A percentile compares a stretch with the other conserved stretches of the same genome.
Evolutionary conservation across 2,329 filamentous ascomycete genomes (phyloP).

Genomic region (Cladosporium oxysporum): DNA sequence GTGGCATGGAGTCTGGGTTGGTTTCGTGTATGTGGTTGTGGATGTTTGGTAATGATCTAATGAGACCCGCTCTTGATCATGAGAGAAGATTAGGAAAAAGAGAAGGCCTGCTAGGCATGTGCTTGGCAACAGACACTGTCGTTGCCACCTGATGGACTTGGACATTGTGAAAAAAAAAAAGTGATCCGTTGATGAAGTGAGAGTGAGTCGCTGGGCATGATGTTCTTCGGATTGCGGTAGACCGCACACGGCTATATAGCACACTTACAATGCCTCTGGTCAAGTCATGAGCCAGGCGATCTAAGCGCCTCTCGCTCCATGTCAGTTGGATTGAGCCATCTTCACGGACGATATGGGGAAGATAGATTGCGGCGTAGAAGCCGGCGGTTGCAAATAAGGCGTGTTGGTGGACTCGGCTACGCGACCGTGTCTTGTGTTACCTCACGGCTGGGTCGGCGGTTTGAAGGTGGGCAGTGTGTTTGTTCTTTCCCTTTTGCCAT

Average conservation of each 20-base stretch:
- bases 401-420: neutral
- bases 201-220: neutral
- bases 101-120: neutral
- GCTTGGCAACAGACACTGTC: neutral
- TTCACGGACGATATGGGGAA: neutral
- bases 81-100: neutral
- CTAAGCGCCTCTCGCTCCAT: neutral
- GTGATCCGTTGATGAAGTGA: neutral
- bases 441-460: neutral
- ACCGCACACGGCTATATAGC: neutral
- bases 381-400: neutral
- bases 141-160: neutral
- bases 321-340: neutral
- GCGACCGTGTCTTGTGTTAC: neutral
- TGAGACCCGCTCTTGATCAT: neutral
- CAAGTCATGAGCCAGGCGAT: neutral
- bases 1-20: constrained; percentile 22
- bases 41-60: neutral
- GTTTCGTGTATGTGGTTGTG: neutral
- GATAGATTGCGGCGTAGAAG: neutral
- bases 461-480: neutral
- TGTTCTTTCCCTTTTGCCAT: neutral
- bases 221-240: neutral
- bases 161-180: neutral
- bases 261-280: neutral